Evolutionary conservation across 352 stramenopile species (phyloP).

Genomic region (Phytopythium boreale): DNA sequence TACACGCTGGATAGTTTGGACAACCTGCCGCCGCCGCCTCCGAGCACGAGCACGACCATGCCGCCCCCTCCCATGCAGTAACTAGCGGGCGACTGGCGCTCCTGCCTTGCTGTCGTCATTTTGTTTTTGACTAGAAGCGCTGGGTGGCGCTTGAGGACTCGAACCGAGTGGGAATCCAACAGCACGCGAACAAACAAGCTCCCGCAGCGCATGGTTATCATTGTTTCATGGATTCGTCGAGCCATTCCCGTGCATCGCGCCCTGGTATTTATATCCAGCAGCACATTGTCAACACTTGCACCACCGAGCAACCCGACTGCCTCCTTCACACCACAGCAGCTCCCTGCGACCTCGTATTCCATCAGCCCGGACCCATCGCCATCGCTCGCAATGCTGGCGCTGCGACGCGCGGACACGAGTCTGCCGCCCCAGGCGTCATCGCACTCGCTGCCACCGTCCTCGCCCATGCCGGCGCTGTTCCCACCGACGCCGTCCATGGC

Average conservation of each 20-base stretch:
- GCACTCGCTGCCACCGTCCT: neutral
- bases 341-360: no score
- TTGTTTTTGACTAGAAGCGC: neutral
- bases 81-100: neutral
- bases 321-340: no score
- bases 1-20: conserved; percentile 72
- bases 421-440: neutral
- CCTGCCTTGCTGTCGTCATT: neutral
- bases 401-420: neutral
- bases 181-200: neutral
- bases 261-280: conserved; percentile 2
- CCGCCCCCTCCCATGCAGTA: neutral
- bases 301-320: no score
- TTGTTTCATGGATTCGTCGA: no score
- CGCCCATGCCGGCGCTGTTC: conserved; percentile 4
- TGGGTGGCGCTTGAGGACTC: neutral
- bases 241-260: neutral
- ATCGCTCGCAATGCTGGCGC: neutral
- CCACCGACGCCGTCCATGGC: neutral
- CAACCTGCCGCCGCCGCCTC: conserved; percentile 19
- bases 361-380: neutral
- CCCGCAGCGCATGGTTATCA: neutral
- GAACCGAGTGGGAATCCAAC: neutral
- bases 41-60: neutral
- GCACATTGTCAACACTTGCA: neutral